phyloP scores from a whole-genome alignment of 169 alveolate species.

The Plasmodium yoelii region DNA sequence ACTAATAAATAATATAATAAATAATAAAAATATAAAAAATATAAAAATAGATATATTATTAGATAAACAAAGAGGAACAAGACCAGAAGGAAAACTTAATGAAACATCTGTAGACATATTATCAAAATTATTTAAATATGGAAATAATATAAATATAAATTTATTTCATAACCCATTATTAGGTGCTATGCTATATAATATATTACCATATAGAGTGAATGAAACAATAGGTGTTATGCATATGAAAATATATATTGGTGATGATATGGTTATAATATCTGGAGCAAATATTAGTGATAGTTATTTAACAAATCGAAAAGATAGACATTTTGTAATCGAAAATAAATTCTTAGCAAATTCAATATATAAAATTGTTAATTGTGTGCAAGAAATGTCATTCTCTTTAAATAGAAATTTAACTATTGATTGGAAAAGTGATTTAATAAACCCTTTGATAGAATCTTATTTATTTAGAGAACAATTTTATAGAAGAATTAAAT shows the following conservation, averaged over 20 bases:
- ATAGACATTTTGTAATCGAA: constrained; percentile 81
- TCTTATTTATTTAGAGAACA: constrained; percentile 59
- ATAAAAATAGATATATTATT: constrained; percentile 79
- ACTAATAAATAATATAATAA: constrained; percentile 71
- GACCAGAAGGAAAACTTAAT: constrained; percentile 73
- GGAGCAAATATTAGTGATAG: constrained; percentile 85
- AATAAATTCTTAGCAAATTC: constrained; percentile 81
- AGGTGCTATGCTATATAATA: constrained; percentile 76
- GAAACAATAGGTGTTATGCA: constrained; percentile 87
- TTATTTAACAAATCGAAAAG: constrained; percentile 82
- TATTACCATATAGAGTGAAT: constrained; percentile 79
- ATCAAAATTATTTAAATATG: constrained; percentile 63
- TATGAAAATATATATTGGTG: constrained; percentile 83
- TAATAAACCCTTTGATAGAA: constrained; percentile 82
- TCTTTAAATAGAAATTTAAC: constrained; percentile 59
- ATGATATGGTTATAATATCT: constrained; percentile 77
- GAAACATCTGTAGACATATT: constrained; percentile 77
- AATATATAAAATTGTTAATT: constrained; percentile 81
- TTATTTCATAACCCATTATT: constrained; percentile 83
- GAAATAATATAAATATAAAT: constrained; percentile 67
- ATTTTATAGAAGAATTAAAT: constrained; percentile 58
- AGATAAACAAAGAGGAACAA: constrained; percentile 79
- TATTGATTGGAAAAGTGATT: constrained; percentile 81
- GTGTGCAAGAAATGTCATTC: constrained; percentile 80
- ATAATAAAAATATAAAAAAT: constrained; percentile 71